A percentile compares a stretch with the other conserved stretches of the same genome.
Conservation (phyloP, 257 asterid genomes). For the Cynanchum wilfordii region DNA sequence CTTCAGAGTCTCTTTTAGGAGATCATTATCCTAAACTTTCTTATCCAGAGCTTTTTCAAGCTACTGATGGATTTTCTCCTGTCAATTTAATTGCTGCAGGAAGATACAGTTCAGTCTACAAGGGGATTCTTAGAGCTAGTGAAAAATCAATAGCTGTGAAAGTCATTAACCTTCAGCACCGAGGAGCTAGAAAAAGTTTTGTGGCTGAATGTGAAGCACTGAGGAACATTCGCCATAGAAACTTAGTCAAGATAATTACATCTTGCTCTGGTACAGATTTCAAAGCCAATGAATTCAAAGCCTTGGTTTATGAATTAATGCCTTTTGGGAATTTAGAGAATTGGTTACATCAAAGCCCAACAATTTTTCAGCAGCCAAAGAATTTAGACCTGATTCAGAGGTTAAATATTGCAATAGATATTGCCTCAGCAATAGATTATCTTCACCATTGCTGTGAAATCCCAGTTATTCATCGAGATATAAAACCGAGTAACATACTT, state of each 20-base stretch:
- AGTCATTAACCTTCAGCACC: conserved; percentile 19
- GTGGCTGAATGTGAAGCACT: conserved; percentile 27
- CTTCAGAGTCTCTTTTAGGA: not conserved
- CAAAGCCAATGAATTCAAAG: conserved; percentile 27
- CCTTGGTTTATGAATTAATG: conserved; percentile 22
- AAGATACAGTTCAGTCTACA: conserved; percentile 20
- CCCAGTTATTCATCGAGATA: conserved; percentile 25
- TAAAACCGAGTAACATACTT: conserved; percentile 33
- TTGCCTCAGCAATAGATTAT: conserved; percentile 26
- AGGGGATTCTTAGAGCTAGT: conserved; percentile 16
- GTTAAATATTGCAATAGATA: conserved; percentile 25
- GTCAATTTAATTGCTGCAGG: conserved; percentile 20
- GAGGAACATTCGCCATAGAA: conserved; percentile 25
- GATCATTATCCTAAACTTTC: conserved; percentile 6
- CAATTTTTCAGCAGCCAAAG: not conserved
- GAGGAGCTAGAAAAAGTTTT: conserved; percentile 28
- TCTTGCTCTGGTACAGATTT: conserved; percentile 29
- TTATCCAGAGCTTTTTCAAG: conserved; percentile 2
- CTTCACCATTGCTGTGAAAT: conserved; percentile 23
- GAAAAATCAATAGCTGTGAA: conserved; percentile 22
- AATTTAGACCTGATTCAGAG: conserved; percentile 17
- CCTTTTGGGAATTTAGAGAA: conserved; percentile 21
- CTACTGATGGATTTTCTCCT: conserved; percentile 10
- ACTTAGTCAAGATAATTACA: conserved; percentile 27
- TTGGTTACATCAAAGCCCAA: conserved; percentile 16